These are phyloP conservation scores for Sporothrix humicola DNA, from an alignment of 2,329 filamentous ascomycete species.

Conservation along the genomic window DNA sequence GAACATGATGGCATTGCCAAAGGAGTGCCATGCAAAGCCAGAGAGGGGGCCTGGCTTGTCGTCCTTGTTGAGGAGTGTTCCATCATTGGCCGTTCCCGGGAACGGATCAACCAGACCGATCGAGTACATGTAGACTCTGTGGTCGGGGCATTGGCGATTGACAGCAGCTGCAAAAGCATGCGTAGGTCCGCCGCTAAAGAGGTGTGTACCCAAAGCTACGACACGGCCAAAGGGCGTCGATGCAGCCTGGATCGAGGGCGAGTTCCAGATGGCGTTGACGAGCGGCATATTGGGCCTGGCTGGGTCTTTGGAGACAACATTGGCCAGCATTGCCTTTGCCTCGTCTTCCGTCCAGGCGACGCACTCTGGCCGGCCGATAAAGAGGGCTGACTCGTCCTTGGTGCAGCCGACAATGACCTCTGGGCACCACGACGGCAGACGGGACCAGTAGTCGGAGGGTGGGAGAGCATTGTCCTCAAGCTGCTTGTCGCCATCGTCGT, in stretches of 20 bases:
- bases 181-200: constrained; percentile 5
- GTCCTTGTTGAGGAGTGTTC: not conserved
- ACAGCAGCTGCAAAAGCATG: constrained; percentile 14
- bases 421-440: constrained; percentile 29
- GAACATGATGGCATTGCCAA: constrained; percentile 32
- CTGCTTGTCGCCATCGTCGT: not conserved
- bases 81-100: constrained; percentile 23
- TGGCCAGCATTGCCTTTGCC: not conserved
- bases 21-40: constrained; percentile 33
- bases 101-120: constrained; percentile 31
- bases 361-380: not conserved
- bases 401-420: constrained; percentile 19
- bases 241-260: not conserved
- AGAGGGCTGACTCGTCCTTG: constrained; percentile 30
- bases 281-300: not conserved
- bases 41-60: constrained; percentile 8
- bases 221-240: constrained; percentile 23
- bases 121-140: constrained; percentile 28
- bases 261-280: constrained; percentile 1
- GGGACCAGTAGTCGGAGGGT: constrained; percentile 16
- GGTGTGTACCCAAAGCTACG: constrained; percentile 15
- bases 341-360: constrained; percentile 2
- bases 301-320: not conserved
- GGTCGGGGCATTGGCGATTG: not conserved
- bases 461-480: not conserved